Evolutionary conservation across 1,284 basidiomycete species (phyloP).

Genomic region (Agroathelia rolfsii): DNA sequence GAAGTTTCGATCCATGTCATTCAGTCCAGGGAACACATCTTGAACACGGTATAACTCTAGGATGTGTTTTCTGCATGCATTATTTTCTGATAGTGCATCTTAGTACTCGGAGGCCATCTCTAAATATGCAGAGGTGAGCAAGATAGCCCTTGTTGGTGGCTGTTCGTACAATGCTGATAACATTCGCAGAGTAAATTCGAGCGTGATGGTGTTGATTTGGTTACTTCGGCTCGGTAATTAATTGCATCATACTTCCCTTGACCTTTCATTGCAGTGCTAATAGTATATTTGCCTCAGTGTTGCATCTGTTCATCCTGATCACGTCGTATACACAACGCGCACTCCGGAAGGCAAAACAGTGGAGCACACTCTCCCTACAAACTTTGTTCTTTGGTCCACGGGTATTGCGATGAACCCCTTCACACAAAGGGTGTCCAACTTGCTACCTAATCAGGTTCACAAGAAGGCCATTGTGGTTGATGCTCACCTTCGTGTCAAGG

Average conservation of each 20-base stretch:
- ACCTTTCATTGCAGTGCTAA: slow-evolving; percentile 6
- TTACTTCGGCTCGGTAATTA: slow-evolving; percentile 73
- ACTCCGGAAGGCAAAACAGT: slow-evolving; percentile 51
- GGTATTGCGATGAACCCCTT: slow-evolving; percentile 99
- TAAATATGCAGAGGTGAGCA: slow-evolving; percentile 78
- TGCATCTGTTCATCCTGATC: slow-evolving; percentile 58
- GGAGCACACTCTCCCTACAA: slow-evolving; percentile 67
- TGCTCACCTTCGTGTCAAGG: slow-evolving; percentile 87
- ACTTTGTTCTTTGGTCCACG: slow-evolving; percentile 95
- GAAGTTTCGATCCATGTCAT: slow-evolving; percentile 89
- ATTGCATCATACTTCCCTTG: slow-evolving; percentile 3
- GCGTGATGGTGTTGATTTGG: slow-evolving; percentile 74
- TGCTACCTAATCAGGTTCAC: slow-evolving; percentile 94
- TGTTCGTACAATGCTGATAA: neutral
- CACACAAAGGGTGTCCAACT: slow-evolving; percentile 68
- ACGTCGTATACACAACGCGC: slow-evolving; percentile 70
- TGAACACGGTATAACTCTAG: slow-evolving; percentile 65
- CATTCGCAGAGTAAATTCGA: slow-evolving; percentile 61
- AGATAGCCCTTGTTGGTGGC: slow-evolving; percentile 1
- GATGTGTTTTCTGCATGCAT: too few species aligned
- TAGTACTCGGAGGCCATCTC: slow-evolving; percentile 95
- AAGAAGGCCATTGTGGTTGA: slow-evolving; percentile 84
- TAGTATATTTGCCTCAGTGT: slow-evolving; percentile 49
- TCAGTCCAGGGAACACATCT: slow-evolving; percentile 90
- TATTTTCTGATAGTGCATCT: too few species aligned